Percentiles rank a stretch among this genome's conserved stretches.
Evolutionary conservation across 257 asterid species (phyloP).

Genomic region (Misopates orontium): DNA sequence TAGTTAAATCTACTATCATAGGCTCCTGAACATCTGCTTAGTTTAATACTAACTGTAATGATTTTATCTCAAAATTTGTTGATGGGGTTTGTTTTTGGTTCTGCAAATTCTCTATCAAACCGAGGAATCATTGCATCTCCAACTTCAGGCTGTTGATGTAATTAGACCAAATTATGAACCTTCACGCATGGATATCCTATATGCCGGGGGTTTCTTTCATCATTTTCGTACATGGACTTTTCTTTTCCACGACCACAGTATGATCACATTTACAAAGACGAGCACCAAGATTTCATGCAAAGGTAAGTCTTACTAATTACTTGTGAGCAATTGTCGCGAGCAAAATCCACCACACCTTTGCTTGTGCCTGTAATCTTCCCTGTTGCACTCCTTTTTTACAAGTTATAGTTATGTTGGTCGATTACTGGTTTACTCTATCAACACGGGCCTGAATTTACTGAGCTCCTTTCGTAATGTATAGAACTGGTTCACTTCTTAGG

Average conservation of each 20-base stretch:
- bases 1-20: not conserved
- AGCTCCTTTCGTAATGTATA: too few relatives aligned
- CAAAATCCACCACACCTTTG: not conserved
- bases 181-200: constrained; percentile 49
- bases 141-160: constrained; percentile 58
- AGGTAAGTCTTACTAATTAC: constrained; percentile 31
- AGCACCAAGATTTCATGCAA: constrained; percentile 31
- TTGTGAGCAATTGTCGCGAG: not conserved
- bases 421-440: too few relatives aligned
- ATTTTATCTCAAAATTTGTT: not conserved
- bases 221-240: constrained; percentile 53
- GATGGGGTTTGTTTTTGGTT: too few relatives aligned
- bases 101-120: not conserved
- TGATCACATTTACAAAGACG: constrained; percentile 32
- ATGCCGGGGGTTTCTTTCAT: constrained; percentile 57
- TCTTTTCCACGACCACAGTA: constrained; percentile 46
- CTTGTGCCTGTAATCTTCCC: too few relatives aligned
- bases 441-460: too few relatives aligned
- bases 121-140: not conserved
- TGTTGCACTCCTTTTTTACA: not conserved
- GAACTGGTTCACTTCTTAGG: too few relatives aligned
- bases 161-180: constrained; percentile 52
- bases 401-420: too few relatives aligned
- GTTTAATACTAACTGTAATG: not conserved
- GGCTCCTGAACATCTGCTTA: not conserved